Conservation (phyloP, 495 filamentous ascomycete species). For the Neurospora sp. region DNA sequence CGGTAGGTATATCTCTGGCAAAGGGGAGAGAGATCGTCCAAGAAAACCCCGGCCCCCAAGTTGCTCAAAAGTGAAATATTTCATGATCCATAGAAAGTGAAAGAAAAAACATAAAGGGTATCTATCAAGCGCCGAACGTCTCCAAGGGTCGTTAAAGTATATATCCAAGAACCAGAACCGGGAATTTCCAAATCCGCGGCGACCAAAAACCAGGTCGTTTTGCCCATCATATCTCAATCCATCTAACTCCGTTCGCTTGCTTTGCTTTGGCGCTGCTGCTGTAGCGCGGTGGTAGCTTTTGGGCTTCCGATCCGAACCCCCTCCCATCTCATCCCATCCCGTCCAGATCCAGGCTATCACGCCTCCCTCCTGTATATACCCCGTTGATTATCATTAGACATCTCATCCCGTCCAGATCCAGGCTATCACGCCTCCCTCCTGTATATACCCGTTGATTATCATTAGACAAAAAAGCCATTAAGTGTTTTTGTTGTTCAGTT, state of each 20-base stretch:
- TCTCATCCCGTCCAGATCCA: background rate
- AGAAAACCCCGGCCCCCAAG: too few relatives aligned
- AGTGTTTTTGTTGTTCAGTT: background rate
- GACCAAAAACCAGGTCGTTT: background rate
- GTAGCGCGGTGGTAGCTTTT: background rate
- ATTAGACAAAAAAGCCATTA: background rate
- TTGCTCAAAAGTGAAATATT: background rate
- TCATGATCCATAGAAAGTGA: background rate
- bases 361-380: background rate
- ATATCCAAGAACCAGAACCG: background rate
- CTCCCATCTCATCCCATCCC: background rate
- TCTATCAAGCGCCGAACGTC: background rate
- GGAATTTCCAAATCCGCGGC: background rate
- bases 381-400: background rate
- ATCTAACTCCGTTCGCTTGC: background rate
- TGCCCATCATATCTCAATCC: background rate
- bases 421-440: background rate
- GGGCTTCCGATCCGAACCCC: background rate
- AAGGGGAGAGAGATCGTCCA: too few relatives aligned
- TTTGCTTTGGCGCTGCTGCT: background rate
- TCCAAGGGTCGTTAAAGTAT: background rate
- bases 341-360: background rate
- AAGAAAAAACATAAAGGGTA: background rate
- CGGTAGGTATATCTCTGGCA: too few relatives aligned
- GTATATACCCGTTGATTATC: background rate